Conservation (phyloP, 2,329 filamentous ascomycete genomes). For the Piedraia hortae region DNA sequence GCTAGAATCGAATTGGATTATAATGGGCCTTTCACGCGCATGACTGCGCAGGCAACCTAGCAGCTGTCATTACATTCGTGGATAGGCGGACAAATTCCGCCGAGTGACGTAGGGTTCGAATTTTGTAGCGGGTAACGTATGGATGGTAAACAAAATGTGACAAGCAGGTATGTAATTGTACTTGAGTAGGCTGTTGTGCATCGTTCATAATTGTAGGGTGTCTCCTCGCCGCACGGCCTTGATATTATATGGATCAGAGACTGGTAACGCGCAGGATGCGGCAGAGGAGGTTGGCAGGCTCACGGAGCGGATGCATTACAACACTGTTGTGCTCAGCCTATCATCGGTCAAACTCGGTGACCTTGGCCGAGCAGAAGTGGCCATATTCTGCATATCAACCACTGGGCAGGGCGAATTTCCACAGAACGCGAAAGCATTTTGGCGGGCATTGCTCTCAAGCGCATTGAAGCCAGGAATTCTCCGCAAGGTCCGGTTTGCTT, state of each 20-base stretch:
- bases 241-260: constrained; percentile 81
- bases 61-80: too few relatives aligned
- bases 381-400: constrained; percentile 66
- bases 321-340: constrained; percentile 47
- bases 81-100: too few relatives aligned
- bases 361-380: constrained; percentile 22
- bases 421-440: constrained; percentile 53
- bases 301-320: constrained; percentile 52
- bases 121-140: too few relatives aligned
- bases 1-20: too few relatives aligned
- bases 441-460: constrained; percentile 59
- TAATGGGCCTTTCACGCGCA: too few relatives aligned
- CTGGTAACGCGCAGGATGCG: constrained; percentile 75
- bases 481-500: constrained; percentile 41
- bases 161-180: too few relatives aligned
- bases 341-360: constrained; percentile 38
- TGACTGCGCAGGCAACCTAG: too few relatives aligned
- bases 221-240: constrained; percentile 24
- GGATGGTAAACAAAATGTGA: too few relatives aligned
- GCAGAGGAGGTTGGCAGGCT: constrained; percentile 57
- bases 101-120: too few relatives aligned
- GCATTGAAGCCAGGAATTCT: constrained; percentile 47
- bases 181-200: constrained; percentile 1
- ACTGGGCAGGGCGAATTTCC: constrained; percentile 89
- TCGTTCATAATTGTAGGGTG: constrained; percentile 1